Base-by-base conservation (phyloP, 768 basidiomycete species). In the Cystobasidium tubakii region DNA sequence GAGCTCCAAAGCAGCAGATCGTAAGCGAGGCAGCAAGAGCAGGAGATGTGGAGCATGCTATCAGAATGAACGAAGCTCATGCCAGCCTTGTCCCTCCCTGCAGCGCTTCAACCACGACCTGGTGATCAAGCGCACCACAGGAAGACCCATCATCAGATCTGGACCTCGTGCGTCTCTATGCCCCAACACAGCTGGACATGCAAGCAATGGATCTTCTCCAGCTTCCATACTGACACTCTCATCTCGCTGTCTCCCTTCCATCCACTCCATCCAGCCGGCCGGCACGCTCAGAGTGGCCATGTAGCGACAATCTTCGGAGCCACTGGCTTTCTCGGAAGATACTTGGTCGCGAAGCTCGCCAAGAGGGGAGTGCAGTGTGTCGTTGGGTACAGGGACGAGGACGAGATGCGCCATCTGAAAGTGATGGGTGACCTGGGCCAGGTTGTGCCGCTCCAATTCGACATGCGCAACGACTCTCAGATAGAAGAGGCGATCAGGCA, bases 401-500 rank as follows among this genome's bases (percentile, higher is more conserved):
- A 98, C 80, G 90, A 92, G 80, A 91, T 89, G 78, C 85, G 95
- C 74, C 86, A 90, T 79, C 84, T 99, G 79, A 89, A 89, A 82
- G 90, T 90, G 15, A 94, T 90, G 88, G 96, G 66, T 29, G 96
- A 99, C 83, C 84, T 98, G 69, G 96, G 96, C 9, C 93, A 95
- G 84, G 89, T 99, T 76, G 90, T 97, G 72, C 87, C 90, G 78
- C 87, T 98, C 94, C 95, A 97, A 86, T 97, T 92, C 92, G 92
- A 97, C 80, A 85, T 95, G 62, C 86, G 92, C 73, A 89, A 91
- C 80, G 90, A 92, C 78, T 85, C 87, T 64, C 92, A 94, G 80
- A 96, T 94, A 77, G 90, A 87, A 44, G 95, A 97, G 81, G 96
- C 93, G 81, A 81, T 98, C 74, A 85, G 91, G 77, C 92, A 96